Evolutionary conservation across 176 grass and related monocot species (phyloP), one percentile per base, ranked within the genome.

Genomic region (Elaeis guineensis): DNA sequence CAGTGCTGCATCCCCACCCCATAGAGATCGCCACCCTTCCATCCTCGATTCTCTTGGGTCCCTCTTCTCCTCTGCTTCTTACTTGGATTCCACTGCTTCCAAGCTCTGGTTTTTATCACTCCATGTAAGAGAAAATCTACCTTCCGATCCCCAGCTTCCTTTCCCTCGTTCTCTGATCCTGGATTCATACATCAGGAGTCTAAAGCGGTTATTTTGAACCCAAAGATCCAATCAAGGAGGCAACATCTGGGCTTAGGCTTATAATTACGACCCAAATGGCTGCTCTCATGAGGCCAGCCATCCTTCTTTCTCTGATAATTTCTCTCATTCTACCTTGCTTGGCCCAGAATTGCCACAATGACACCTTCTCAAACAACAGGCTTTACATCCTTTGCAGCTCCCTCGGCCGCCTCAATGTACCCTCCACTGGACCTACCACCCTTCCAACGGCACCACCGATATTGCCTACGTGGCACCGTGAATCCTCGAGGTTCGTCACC

Each of bases 361-460:
- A 76, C 32, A 59, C 62, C 24, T 91, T 98, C 81, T 69, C 76
- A 49, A 26, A 22, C 21, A 84, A 86, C 16, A 75, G 66, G 18
- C 32, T 59, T 6, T 98, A 77, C 64, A 17, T 5, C 2, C 4
- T 19, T 52, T 92, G 93, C 73, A 86, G 51, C 88, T 3, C 54
- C 23, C 35, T 98, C 18, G 32, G 66, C 0, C 48, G 65, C 74
- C 84, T 98, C 8, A 50, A 70, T 49, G 78, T 88, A 74, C 52
- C 67, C 68, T 98, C 19, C 71, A 98, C 84, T 98, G 88, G 87
- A 83, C 84, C 39, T 81, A 92, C 83, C 73, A 97, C 70, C n/a
- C 84, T 4, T 63, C 4, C 55, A 92, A 92, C 63, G 57, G 63
- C 54, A 92, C 93, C 5, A 73, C 68, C 3, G 82, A 83, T 69